Evolutionary conservation across 1,284 basidiomycete species (phyloP).

Genomic region (Microbotryomycetes sp.): DNA sequence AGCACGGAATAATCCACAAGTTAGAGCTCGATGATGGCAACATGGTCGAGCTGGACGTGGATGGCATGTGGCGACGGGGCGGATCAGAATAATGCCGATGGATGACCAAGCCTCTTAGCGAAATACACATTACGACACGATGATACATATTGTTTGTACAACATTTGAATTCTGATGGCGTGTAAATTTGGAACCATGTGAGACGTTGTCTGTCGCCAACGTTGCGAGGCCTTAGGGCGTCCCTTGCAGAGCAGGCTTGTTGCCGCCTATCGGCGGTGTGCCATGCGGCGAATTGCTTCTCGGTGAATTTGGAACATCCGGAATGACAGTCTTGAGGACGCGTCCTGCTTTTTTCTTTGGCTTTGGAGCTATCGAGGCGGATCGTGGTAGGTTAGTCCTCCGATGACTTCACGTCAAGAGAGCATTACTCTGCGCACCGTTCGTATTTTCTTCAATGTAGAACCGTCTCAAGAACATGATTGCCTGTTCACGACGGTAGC

Average conservation of each 20-base stretch:
- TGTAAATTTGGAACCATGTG: too few species aligned
- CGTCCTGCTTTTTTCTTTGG: slow-evolving; percentile 62
- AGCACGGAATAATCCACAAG: not conserved
- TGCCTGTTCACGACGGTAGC: slow-evolving; percentile 83
- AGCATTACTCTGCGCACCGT: slow-evolving; percentile 54
- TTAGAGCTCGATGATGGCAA: not conserved
- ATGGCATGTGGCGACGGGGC: too few species aligned
- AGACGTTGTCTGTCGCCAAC: not conserved
- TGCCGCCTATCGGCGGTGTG: not conserved
- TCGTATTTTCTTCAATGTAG: slow-evolving; percentile 90
- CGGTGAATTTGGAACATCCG: slow-evolving; percentile 9
- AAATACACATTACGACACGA: too few species aligned
- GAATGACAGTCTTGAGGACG: slow-evolving; percentile 65
- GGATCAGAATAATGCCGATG: too few species aligned
- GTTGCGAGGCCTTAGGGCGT: not conserved
- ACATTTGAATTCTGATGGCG: too few species aligned
- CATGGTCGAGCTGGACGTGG: not conserved
- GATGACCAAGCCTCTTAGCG: not conserved
- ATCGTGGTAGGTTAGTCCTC: slow-evolving; percentile 9
- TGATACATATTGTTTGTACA: too few species aligned
- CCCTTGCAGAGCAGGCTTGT: not conserved
- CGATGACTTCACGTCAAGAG: slow-evolving; percentile 16
- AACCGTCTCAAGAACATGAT: slow-evolving; percentile 92
- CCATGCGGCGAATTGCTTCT: not conserved
- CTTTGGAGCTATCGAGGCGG: slow-evolving; percentile 54